Conservation (phyloP, 1,284 basidiomycete species). For the Vanrija humicola region DNA sequence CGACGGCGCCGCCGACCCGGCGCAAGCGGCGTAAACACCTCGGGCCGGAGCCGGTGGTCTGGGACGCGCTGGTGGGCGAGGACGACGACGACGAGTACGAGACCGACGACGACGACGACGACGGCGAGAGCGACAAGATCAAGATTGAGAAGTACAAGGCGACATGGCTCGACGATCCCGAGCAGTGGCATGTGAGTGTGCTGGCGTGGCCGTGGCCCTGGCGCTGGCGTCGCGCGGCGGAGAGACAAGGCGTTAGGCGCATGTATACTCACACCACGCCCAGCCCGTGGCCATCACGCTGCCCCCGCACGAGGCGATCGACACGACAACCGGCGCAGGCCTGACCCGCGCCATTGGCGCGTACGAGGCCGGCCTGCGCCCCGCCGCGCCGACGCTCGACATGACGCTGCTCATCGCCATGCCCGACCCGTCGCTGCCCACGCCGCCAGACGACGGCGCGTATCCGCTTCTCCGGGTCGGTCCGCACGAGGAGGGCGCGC, state of each 20-base stretch:
- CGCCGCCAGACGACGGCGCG: not conserved
- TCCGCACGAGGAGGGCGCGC: conserved; percentile 2
- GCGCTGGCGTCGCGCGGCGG: too few species aligned
- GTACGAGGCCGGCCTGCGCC: not conserved
- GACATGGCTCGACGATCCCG: not conserved
- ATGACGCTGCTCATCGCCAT: conserved; percentile 18
- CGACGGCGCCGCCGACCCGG: not conserved
- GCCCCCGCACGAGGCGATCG: not conserved
- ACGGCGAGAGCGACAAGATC: not conserved
- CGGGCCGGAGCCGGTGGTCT: conserved; percentile 9
- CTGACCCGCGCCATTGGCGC: not conserved
- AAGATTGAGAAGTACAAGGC: not conserved
- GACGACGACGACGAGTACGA: not conserved
- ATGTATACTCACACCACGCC: too few species aligned
- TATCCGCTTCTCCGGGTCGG: not conserved
- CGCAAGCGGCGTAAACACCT: not conserved
- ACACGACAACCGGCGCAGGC: not conserved
- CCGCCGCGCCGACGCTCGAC: conserved; percentile 2
- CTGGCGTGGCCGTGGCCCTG: too few species aligned
- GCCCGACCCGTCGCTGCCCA: conserved; percentile 4
- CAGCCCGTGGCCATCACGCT: conserved; percentile 6
- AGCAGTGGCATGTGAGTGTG: conserved; percentile 5
- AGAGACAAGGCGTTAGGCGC: too few species aligned
- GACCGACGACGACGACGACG: not conserved
- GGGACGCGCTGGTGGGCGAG: conserved; percentile 9